Percentiles rank a stretch among this genome's conserved stretches.
Conservation (phyloP, 225 moss, liverwort and hornwort species). For the Marchantia paleacea region DNA sequence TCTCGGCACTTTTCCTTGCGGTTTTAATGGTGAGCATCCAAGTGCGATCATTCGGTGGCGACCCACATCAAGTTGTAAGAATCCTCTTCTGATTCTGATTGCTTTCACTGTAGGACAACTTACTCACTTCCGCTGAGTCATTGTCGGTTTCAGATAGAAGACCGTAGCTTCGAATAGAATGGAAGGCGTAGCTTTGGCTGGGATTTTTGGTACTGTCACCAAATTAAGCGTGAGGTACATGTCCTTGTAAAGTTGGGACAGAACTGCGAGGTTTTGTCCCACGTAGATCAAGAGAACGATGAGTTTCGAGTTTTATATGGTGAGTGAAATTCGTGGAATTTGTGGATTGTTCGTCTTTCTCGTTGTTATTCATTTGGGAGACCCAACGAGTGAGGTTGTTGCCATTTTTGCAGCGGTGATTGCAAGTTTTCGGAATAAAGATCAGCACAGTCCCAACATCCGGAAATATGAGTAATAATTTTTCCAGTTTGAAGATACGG, state of each 20-base stretch:
- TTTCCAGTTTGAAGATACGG: too few species aligned
- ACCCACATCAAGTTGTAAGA: neutral
- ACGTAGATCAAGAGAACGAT: neutral
- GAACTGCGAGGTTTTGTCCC: slow-evolving; percentile 1
- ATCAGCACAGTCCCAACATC: neutral
- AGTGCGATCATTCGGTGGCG: neutral
- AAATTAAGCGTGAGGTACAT: neutral
- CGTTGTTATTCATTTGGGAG: neutral
- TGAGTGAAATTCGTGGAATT: slow-evolving; percentile 9
- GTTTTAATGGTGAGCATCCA: slow-evolving; percentile 3
- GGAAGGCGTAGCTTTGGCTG: slow-evolving; percentile 2
- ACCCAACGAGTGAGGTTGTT: neutral
- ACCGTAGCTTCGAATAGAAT: neutral
- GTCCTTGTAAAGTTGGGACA: neutral
- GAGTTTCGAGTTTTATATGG: slow-evolving; percentile 2
- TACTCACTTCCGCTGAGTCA: neutral
- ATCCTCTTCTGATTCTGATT: neutral
- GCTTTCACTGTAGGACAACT: neutral
- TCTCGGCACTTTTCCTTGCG: neutral
- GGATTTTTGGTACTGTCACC: neutral
- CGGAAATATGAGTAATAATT: neutral
- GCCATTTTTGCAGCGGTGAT: slow-evolving; percentile 12
- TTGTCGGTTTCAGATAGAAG: slow-evolving; percentile 1
- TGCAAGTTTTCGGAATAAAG: slow-evolving; percentile 2
- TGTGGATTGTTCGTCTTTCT: neutral